phyloP scores from a whole-genome alignment of 1,284 basidiomycete species.

The Ceratobasidium sp. region DNA sequence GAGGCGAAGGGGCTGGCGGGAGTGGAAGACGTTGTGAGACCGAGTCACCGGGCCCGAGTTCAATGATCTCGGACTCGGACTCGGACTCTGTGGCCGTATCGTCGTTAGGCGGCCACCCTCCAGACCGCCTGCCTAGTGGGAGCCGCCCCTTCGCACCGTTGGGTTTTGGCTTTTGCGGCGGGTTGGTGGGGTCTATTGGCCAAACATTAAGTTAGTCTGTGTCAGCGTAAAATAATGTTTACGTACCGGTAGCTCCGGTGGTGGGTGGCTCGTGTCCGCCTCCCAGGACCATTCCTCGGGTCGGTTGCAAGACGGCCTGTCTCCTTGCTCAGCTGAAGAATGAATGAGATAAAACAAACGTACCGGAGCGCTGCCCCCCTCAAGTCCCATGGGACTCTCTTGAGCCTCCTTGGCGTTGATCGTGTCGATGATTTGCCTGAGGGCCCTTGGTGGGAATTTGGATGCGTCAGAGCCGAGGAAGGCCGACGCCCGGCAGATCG shows the following conservation, averaged over 20 bases:
- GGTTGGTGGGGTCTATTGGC: too few species aligned
- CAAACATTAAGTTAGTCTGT: too few species aligned
- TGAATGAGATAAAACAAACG: neutral
- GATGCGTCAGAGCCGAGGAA: conserved; percentile 8
- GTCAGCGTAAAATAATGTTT: neutral
- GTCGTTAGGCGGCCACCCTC: neutral
- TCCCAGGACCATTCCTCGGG: conserved; percentile 12
- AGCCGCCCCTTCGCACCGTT: neutral
- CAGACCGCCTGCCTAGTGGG: neutral
- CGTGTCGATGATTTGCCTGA: neutral
- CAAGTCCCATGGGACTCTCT: neutral
- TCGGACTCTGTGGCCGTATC: conserved; percentile 26
- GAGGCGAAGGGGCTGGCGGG: neutral
- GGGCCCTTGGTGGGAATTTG: neutral
- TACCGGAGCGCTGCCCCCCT: conserved; percentile 32
- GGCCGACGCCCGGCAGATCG: neutral
- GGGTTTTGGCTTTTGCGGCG: too few species aligned
- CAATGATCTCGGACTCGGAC: neutral
- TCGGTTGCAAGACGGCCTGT: conserved; percentile 9
- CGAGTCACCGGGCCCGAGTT: conserved; percentile 27
- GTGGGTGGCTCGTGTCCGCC: conserved; percentile 13
- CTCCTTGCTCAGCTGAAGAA: too few species aligned
- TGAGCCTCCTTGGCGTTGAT: neutral
- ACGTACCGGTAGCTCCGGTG: neutral
- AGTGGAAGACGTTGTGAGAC: neutral